Conservation (phyloP, 306 rosid species). For the Prunus campanulata region DNA sequence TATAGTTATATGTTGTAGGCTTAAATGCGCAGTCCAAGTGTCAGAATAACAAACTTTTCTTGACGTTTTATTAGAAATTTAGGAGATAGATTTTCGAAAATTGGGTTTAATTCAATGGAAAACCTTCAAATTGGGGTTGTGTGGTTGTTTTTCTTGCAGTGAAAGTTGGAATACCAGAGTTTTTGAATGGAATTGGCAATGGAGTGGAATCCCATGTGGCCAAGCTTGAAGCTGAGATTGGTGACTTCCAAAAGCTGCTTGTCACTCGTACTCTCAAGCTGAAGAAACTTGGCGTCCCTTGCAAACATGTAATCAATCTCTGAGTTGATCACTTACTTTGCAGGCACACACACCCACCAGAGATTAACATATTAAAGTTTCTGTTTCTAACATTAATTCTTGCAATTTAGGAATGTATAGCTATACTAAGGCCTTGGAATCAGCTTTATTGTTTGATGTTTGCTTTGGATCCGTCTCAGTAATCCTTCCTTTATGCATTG, state of each 20-base stretch:
- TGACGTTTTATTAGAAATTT: background rate
- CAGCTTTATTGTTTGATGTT: background rate
- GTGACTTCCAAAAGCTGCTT: constrained; percentile 76
- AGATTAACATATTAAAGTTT: background rate
- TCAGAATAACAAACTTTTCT: background rate
- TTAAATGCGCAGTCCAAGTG: background rate
- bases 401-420: background rate
- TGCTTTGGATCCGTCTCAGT: background rate
- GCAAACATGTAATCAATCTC: constrained; percentile 60
- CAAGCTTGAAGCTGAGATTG: constrained; percentile 75
- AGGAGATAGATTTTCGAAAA: background rate
- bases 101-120: background rate
- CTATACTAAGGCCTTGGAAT: background rate
- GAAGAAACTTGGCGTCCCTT: constrained; percentile 78
- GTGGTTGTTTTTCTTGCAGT: constrained; percentile 38
- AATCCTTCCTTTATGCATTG: background rate
- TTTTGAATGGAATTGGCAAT: constrained; percentile 72
- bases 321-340: background rate
- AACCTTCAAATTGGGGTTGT: background rate
- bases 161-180: constrained; percentile 85
- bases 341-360: background rate
- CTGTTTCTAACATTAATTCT: background rate
- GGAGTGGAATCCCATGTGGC: constrained; percentile 76
- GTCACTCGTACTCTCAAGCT: constrained; percentile 77
- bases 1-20: background rate